Conservation (phyloP, 192 early-diverging fungal species). For the Umbelopsis sp. region DNA sequence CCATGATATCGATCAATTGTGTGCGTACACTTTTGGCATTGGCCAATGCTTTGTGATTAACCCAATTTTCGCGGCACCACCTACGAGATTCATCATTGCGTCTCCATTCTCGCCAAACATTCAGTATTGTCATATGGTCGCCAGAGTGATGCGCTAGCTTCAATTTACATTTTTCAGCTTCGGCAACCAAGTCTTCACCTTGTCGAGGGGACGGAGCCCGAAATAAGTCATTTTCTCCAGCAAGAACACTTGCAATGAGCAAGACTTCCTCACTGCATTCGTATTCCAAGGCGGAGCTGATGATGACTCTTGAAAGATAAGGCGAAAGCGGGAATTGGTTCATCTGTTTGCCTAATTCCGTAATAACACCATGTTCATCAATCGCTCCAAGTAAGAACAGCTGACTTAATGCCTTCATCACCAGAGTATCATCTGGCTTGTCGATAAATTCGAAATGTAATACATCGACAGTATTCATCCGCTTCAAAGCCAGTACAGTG, state of each 20-base stretch:
- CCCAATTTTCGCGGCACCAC: conserved; percentile 92
- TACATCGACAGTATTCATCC: conserved; percentile 86
- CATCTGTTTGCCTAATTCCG: conserved; percentile 85
- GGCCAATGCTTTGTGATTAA: conserved; percentile 82
- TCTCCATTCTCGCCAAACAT: conserved; percentile 82
- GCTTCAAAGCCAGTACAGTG: conserved; percentile 88
- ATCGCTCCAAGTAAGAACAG: conserved; percentile 88
- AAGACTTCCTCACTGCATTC: conserved; percentile 86
- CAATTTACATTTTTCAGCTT: conserved; percentile 80
- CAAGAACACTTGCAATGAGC: conserved; percentile 92
- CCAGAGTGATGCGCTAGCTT: conserved; percentile 89
- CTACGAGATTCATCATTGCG: conserved; percentile 58
- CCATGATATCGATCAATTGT: conserved; percentile 88
- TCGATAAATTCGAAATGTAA: conserved; percentile 96
- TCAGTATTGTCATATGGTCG: conserved; percentile 89
- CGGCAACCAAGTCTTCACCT: conserved; percentile 68
- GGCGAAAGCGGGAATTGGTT: conserved; percentile 89
- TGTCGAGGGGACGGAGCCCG: conserved; percentile 78
- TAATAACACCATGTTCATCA: conserved; percentile 83
- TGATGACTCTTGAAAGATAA: conserved; percentile 85
- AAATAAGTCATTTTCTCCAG: conserved; percentile 85
- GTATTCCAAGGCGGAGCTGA: conserved; percentile 72
- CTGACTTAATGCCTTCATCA: conserved; percentile 84
- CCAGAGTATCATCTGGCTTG: conserved; percentile 80
- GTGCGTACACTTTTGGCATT: conserved; percentile 83